Percentiles rank a stretch among this genome's conserved stretches.
These are phyloP conservation scores for Hanseniaspora nectarophila DNA, from an alignment of 805 yeast species.

Conservation along the genomic window DNA sequence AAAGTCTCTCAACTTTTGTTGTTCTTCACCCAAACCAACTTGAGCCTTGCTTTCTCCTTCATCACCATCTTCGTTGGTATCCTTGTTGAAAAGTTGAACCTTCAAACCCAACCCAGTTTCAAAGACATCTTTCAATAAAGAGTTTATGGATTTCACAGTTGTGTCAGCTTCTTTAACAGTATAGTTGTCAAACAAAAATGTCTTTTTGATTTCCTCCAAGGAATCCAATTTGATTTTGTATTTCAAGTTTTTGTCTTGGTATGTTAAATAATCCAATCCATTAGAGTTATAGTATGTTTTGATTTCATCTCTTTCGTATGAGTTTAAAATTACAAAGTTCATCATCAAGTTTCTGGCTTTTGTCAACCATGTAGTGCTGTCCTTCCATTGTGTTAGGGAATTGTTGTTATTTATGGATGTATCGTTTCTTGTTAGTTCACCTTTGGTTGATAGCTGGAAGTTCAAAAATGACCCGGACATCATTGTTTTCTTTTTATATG, in stretches of 20 bases:
- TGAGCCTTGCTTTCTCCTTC: neutral
- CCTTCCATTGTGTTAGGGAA: conserved; percentile 7
- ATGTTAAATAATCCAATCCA: neutral
- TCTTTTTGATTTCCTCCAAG: conserved; percentile 6
- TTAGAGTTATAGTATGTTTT: conserved; percentile 3
- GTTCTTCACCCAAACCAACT: neutral
- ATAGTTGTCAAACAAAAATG: conserved; percentile 1
- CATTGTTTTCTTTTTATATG: neutral
- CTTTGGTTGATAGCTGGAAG: conserved; percentile 1
- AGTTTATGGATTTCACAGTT: neutral
- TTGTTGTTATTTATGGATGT: neutral
- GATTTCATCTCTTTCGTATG: neutral
- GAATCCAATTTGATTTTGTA: neutral
- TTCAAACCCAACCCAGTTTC: neutral
- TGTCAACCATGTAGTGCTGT: neutral
- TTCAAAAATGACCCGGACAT: conserved; percentile 7
- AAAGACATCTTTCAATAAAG: neutral
- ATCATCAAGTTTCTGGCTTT: conserved; percentile 7
- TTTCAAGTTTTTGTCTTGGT: neutral
- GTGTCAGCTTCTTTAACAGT: neutral
- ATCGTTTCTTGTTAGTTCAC: neutral
- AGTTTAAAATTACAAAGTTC: neutral
- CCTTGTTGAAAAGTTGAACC: conserved; percentile 3
- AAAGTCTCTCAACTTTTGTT: neutral
- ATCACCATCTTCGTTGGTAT: neutral